phyloP scores from a whole-genome alignment of 768 basidiomycete species.

The Lactifluus volemus region DNA sequence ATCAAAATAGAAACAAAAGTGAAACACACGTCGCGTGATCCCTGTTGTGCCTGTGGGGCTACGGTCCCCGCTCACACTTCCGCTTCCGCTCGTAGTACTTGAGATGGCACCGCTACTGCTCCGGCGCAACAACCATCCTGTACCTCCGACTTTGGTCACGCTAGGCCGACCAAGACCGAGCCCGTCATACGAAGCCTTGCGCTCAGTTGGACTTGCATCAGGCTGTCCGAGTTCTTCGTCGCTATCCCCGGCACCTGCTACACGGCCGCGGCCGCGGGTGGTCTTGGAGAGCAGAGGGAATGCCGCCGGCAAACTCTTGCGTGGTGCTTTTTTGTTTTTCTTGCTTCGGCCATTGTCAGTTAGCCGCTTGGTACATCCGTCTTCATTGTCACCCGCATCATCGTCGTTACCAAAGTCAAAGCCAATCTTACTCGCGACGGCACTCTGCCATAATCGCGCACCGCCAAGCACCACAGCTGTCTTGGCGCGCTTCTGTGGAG shows the following conservation, averaged over 20 bases:
- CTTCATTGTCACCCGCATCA: conserved; percentile 25
- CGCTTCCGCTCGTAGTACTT: conserved; percentile 44
- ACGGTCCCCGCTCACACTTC: conserved; percentile 38
- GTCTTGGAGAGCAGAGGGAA: conserved; percentile 39
- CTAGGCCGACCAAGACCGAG: conserved; percentile 58
- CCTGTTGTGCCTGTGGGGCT: conserved; percentile 50
- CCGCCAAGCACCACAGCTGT: conserved; percentile 38
- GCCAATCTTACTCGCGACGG: conserved; percentile 61
- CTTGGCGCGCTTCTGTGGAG: conserved; percentile 71
- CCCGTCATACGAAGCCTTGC: conserved; percentile 48
- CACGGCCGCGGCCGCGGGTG: conserved; percentile 5
- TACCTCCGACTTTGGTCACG: conserved; percentile 26
- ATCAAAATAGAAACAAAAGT: conserved; percentile 9
- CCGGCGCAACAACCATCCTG: conserved; percentile 61
- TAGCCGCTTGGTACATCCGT: conserved; percentile 31
- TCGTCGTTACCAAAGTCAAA: conserved; percentile 31
- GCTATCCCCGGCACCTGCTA: conserved; percentile 36
- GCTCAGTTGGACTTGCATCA: conserved; percentile 48
- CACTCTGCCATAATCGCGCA: conserved; percentile 74
- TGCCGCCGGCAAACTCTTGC: conserved; percentile 71
- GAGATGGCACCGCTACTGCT: conserved; percentile 80
- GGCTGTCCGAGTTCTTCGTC: conserved; percentile 47
- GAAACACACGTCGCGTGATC: conserved; percentile 42
- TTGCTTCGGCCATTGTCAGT: conserved; percentile 27
- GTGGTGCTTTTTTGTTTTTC: conserved; percentile 42